Evolutionary conservation across 164 flowering plant species (phyloP).

Genomic region (Echeveria elegans): DNA sequence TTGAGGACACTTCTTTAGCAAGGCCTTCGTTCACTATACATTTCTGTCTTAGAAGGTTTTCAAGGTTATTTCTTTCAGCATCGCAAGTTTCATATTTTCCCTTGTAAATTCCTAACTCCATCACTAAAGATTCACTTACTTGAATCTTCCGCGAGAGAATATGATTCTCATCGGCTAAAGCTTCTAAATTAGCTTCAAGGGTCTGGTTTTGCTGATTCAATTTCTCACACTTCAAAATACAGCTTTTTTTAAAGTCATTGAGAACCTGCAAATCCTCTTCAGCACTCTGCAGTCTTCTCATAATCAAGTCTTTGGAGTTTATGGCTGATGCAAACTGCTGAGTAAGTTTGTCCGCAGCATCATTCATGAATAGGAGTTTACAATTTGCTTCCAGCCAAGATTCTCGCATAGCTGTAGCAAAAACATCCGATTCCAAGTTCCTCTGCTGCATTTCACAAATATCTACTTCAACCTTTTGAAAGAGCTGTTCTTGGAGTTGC

Average conservation of each 20-base stretch:
- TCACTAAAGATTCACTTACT: slow-evolving; percentile 37
- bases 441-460: slow-evolving; percentile 42
- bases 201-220: slow-evolving; percentile 37
- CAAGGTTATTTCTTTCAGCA: slow-evolving; percentile 41
- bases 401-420: slow-evolving; percentile 44
- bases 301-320: too few species aligned
- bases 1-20: slow-evolving; percentile 26
- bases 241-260: slow-evolving; percentile 35
- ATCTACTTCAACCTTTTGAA: slow-evolving; percentile 59
- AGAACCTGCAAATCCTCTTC: slow-evolving; percentile 39
- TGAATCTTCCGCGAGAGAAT: slow-evolving; percentile 38
- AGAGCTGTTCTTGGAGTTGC: slow-evolving; percentile 44
- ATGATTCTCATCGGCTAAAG: slow-evolving; percentile 38
- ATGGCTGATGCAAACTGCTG: too few species aligned
- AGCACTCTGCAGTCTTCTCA: too few species aligned
- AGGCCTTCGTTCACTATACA: slow-evolving; percentile 30
- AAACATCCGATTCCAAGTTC: slow-evolving; percentile 53
- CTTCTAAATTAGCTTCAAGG: slow-evolving; percentile 43
- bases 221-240: slow-evolving; percentile 36
- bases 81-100: slow-evolving; percentile 41
- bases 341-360: too few species aligned
- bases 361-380: slow-evolving; percentile 25
- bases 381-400: slow-evolving; percentile 42
- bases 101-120: slow-evolving; percentile 34
- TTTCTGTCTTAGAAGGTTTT: slow-evolving; percentile 33